Conservation (phyloP, 1,139 yeast species). For the Pichia sp. region DNA sequence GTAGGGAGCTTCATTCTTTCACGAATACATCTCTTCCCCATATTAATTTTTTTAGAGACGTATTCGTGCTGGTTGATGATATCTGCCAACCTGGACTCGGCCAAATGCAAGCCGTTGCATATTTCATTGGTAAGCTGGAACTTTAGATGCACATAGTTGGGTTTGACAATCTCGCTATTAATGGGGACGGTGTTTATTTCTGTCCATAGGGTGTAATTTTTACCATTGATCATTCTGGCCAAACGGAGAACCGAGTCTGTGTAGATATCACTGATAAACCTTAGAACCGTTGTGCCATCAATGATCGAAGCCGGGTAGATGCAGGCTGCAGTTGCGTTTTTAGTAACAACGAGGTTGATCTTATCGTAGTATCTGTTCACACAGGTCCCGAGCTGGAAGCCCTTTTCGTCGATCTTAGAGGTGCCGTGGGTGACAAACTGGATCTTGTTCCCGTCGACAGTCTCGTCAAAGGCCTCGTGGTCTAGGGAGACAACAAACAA, state of each 20-base stretch:
- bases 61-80: slow-evolving; percentile 66
- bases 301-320: slow-evolving; percentile 72
- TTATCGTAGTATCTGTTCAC: slow-evolving; percentile 79
- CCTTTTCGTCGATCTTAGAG: slow-evolving; percentile 48
- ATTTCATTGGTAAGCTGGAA: slow-evolving; percentile 50
- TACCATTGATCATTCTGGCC: slow-evolving; percentile 67
- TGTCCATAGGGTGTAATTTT: slow-evolving; percentile 62
- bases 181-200: slow-evolving; percentile 35
- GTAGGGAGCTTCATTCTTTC: slow-evolving; percentile 51
- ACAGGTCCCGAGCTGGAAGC: slow-evolving; percentile 70
- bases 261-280: slow-evolving; percentile 71
- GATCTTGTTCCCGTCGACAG: slow-evolving; percentile 47
- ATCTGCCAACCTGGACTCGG: slow-evolving; percentile 75
- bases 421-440: slow-evolving; percentile 62
- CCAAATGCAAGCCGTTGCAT: slow-evolving; percentile 51
- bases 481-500: slow-evolving; percentile 67
- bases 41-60: slow-evolving; percentile 34
- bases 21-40: slow-evolving; percentile 45
- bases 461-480: slow-evolving; percentile 38
- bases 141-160: slow-evolving; percentile 38
- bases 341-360: slow-evolving; percentile 62
- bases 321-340: slow-evolving; percentile 69
- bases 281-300: slow-evolving; percentile 70
- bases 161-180: slow-evolving; percentile 38
- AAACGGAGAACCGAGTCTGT: slow-evolving; percentile 69